Percentiles rank a stretch among this genome's conserved stretches.
Conservation (phyloP, 148 eudicot species). For the Rhododendron henanense region DNA sequence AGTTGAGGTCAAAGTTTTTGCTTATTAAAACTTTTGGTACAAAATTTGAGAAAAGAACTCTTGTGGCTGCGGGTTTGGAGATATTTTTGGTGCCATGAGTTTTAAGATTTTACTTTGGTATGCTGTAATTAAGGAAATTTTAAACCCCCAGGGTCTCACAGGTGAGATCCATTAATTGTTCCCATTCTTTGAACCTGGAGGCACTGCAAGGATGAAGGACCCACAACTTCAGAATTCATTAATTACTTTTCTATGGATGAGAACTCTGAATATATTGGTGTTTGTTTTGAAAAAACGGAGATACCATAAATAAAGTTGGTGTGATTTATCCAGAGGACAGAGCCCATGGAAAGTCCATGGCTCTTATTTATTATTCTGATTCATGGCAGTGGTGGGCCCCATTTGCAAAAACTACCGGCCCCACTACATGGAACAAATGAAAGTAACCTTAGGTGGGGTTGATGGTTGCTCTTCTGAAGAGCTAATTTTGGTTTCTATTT, state of each 20-base stretch:
- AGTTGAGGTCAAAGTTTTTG: neutral
- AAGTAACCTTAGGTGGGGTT: neutral
- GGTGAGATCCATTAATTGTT: slow-evolving; percentile 2
- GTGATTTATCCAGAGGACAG: slow-evolving; percentile 10
- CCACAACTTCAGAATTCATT: neutral
- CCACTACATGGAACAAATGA: neutral
- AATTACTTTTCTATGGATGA: neutral
- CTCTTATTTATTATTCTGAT: neutral
- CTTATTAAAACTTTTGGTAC: neutral
- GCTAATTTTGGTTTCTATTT: neutral
- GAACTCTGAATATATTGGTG: neutral
- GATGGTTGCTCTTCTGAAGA: neutral
- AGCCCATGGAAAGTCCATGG: slow-evolving; percentile 5
- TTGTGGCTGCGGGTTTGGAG: neutral
- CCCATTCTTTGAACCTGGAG: neutral
- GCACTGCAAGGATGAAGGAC: slow-evolving; percentile 10
- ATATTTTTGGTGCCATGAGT: neutral
- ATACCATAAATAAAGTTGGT: slow-evolving; percentile 14
- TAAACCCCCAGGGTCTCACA: neutral
- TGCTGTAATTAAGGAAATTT: neutral
- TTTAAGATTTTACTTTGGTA: neutral
- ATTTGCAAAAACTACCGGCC: neutral
- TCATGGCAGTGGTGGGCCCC: neutral
- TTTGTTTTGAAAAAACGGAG: neutral
- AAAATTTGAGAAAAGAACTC: neutral